A percentile compares a stretch with the other conserved stretches of the same genome.
Evolutionary conservation across 2,329 filamentous ascomycete species (phyloP).

Genomic region (Exophiala sp.): DNA sequence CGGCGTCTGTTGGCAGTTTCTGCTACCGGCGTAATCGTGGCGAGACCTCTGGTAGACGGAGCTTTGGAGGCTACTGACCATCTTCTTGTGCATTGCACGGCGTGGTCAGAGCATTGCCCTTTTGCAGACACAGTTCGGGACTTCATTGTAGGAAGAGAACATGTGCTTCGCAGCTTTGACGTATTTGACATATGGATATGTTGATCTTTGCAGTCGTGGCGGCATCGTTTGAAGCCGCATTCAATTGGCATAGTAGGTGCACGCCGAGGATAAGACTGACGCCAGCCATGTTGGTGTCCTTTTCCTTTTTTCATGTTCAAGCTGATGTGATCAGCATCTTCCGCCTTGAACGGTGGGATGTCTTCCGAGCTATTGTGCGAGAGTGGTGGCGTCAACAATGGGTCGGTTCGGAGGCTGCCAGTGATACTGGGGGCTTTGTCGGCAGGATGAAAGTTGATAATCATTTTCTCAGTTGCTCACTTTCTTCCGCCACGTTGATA

Average conservation of each 20-base stretch:
- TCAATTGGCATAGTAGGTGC: neutral
- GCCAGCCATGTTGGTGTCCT: slow-evolving; percentile 1
- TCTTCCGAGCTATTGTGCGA: slow-evolving; percentile 16
- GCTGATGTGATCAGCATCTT: slow-evolving; percentile 17
- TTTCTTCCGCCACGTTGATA: neutral
- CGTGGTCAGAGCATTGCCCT: no score
- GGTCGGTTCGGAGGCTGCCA: slow-evolving; percentile 12
- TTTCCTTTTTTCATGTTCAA: slow-evolving; percentile 25
- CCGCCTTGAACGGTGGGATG: slow-evolving; percentile 21
- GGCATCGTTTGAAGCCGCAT: neutral
- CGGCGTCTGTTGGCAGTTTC: slow-evolving; percentile 4
- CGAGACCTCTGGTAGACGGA: slow-evolving; percentile 17
- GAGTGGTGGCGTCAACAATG: slow-evolving; percentile 21
- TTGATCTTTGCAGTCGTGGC: neutral
- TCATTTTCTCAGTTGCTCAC: slow-evolving; percentile 5
- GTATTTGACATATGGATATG: neutral
- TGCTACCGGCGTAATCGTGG: slow-evolving; percentile 15
- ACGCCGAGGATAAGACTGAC: neutral
- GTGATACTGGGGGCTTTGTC: slow-evolving; percentile 4
- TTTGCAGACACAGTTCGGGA: slow-evolving; percentile 4
- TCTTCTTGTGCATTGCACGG: slow-evolving; percentile 4
- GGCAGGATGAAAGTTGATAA: slow-evolving; percentile 7
- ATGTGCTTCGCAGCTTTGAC: slow-evolving; percentile 6
- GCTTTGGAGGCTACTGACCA: slow-evolving; percentile 27
- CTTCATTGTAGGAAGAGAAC: slow-evolving; percentile 12